Base-by-base conservation (phyloP, 371 early-diverging fungal genomes). In the Sanchytrium tribonematis region DNA sequence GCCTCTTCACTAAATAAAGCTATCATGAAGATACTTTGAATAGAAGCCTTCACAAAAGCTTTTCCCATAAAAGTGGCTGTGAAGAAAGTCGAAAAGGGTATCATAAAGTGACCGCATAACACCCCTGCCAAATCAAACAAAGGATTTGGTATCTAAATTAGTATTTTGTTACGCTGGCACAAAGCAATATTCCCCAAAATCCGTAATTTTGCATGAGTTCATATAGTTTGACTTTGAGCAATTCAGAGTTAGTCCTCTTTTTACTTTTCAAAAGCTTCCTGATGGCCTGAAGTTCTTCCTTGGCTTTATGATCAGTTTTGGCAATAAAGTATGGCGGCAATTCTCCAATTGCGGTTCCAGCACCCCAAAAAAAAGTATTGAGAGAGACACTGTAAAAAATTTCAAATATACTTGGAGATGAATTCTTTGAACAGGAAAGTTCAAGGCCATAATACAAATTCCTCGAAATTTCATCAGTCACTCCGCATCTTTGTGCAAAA, bases 311-410 rank as follows among this genome's bases (percentile, higher is more conserved):
- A 86, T 87, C 87, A 17, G 91, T 89, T 66, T 89, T 78, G 17
- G 92, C 91, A 1, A 93, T 85, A 80, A 93, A 92, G 75, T 92
- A 93, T 0, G 93, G 93, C 12, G 93, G 93, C 30, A 93, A 76
- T 74, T 93, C 93, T n/a, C 93, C 92, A 1, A 93, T 73, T 1
- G 93, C 88, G 0, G 93, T 91, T 22, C 93, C 93, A 29, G 84
- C 75, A 12, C 92, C 91, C 93, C 91, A 91, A 72, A 85, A 85
- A 71, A 91, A 84, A 69, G 84, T 81, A 70, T 88, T 88, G 74
- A 79, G 77, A n/a, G 79, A 75, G 0, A 93, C 83, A 70, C 84
- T 87, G n/a, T 73, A 68, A 66, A 82, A 80, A 27, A 93, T 84
- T 0, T 75, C 70, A 70, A 75, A 78, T 5, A 88, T 69, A 0